Conservation (phyloP, 2,329 filamentous ascomycete genomes). For the Camillea tinctor region DNA sequence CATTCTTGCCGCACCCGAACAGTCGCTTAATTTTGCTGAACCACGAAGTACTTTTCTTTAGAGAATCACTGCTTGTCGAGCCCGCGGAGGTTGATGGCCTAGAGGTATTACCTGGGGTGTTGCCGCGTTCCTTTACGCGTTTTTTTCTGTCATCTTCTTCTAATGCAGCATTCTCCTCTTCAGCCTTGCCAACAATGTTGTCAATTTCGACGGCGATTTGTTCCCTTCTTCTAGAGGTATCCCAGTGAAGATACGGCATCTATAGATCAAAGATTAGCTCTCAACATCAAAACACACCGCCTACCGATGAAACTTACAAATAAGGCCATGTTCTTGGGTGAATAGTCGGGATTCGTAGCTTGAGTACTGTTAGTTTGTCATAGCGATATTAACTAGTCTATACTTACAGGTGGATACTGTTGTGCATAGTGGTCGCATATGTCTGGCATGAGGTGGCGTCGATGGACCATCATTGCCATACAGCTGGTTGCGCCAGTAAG, state of each 20-base stretch:
- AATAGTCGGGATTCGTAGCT: conserved; percentile 6
- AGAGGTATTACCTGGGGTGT: neutral
- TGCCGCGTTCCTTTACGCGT: neutral
- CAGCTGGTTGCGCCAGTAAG: conserved; percentile 37
- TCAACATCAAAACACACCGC: neutral
- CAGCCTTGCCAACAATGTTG: conserved; percentile 1
- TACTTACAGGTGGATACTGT: conserved; percentile 30
- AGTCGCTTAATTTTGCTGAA: no score
- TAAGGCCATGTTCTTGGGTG: conserved; percentile 20
- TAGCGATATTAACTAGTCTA: neutral
- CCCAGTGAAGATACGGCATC: conserved; percentile 44
- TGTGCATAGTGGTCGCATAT: conserved; percentile 36
- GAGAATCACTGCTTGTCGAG: no score
- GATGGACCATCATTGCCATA: conserved; percentile 29
- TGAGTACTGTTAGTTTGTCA: conserved; percentile 1
- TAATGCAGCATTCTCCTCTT: neutral
- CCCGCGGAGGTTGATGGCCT: neutral
- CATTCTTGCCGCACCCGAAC: no score
- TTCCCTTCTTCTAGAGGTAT: conserved; percentile 34
- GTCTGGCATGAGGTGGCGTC: conserved; percentile 33
- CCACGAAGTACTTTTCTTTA: no score
- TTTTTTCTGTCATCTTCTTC: conserved; percentile 1
- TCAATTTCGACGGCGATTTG: conserved; percentile 30
- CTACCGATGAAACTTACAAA: conserved; percentile 20
- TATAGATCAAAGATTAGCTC: conserved; percentile 11